These are phyloP conservation scores for Arachnomyces sp. DNA, from an alignment of 2,329 filamentous ascomycete species.

Conservation along the genomic window DNA sequence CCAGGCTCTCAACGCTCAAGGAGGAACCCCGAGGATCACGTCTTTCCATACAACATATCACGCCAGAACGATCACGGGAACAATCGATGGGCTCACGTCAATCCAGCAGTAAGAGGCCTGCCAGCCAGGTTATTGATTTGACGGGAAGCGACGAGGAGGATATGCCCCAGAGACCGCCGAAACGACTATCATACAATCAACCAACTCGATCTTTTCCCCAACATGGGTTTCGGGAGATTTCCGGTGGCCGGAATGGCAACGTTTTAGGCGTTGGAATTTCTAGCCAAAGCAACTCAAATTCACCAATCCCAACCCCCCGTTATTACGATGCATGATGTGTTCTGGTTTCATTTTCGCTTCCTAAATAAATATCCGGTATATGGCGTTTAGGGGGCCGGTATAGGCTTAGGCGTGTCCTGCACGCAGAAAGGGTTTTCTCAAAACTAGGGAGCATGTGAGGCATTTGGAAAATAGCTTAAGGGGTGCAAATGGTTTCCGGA, in stretches of 20 bases:
- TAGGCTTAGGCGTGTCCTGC: too few species aligned
- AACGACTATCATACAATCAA: slow-evolving; percentile 23
- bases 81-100: slow-evolving; percentile 29
- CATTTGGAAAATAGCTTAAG: too few species aligned
- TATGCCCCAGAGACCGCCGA: slow-evolving; percentile 30
- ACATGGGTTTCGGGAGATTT: slow-evolving; percentile 17
- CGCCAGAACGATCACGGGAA: slow-evolving; percentile 30
- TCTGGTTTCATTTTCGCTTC: too few species aligned
- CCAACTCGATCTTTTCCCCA: slow-evolving; percentile 16
- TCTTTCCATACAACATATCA: slow-evolving; percentile 22
- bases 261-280: slow-evolving; percentile 14
- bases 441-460: too few species aligned
- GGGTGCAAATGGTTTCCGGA: too few species aligned
- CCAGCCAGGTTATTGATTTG: slow-evolving; percentile 46
- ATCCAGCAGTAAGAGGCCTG: slow-evolving; percentile 40
- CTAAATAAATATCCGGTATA: too few species aligned
- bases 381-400: too few species aligned
- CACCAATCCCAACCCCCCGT: slow-evolving; percentile 6
- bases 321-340: slow-evolving; percentile 11
- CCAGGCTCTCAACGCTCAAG: slow-evolving; percentile 29
- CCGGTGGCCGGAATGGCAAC: slow-evolving; percentile 16
- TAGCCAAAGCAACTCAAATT: slow-evolving; percentile 13
- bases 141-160: slow-evolving; percentile 48
- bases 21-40: slow-evolving; percentile 22
- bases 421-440: too few species aligned